Evolutionary conservation across 257 asterid species (phyloP).

Genomic region (Schizonepeta tenuifolia): DNA sequence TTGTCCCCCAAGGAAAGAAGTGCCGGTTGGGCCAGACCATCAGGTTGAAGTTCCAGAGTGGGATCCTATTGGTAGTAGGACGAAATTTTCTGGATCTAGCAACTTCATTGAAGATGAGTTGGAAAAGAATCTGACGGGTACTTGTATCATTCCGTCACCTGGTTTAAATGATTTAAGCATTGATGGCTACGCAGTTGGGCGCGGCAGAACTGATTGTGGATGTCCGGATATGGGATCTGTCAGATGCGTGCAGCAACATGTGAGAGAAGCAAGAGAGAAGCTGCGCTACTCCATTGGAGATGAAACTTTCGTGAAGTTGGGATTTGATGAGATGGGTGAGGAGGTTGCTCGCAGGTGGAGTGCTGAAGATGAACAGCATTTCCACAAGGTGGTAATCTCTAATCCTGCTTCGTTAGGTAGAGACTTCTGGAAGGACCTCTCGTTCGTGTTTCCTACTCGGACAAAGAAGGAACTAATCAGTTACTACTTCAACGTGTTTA

Average conservation of each 20-base stretch:
- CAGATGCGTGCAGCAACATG: slow-evolving; percentile 68
- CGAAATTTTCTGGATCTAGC: slow-evolving; percentile 26
- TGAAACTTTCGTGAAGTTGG: slow-evolving; percentile 51
- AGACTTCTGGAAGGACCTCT: slow-evolving; percentile 65
- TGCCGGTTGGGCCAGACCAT: slow-evolving; percentile 65
- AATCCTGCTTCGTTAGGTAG: slow-evolving; percentile 53
- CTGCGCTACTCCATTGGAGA: slow-evolving; percentile 55
- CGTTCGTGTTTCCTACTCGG: slow-evolving; percentile 55
- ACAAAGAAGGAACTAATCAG: slow-evolving; percentile 61
- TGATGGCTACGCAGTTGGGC: slow-evolving; percentile 39
- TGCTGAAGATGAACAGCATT: slow-evolving; percentile 52
- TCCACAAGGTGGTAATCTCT: slow-evolving; percentile 59
- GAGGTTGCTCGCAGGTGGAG: slow-evolving; percentile 61
- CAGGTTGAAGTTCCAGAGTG: slow-evolving; percentile 72
- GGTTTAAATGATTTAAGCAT: slow-evolving; percentile 24
- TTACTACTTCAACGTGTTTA: slow-evolving; percentile 80
- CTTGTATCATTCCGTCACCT: slow-evolving; percentile 43
- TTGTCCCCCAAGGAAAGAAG: slow-evolving; percentile 53
- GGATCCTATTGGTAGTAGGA: slow-evolving; percentile 34
- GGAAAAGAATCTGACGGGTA: slow-evolving; percentile 43
- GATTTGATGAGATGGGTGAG: slow-evolving; percentile 73
- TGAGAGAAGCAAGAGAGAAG: slow-evolving; percentile 60
- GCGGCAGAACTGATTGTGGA: slow-evolving; percentile 49
- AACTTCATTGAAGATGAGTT: slow-evolving; percentile 28
- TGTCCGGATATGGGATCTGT: slow-evolving; percentile 69